Evolutionary conservation across 2,329 filamentous ascomycete species (phyloP).

Genomic region (Fonsecaea erecta): DNA sequence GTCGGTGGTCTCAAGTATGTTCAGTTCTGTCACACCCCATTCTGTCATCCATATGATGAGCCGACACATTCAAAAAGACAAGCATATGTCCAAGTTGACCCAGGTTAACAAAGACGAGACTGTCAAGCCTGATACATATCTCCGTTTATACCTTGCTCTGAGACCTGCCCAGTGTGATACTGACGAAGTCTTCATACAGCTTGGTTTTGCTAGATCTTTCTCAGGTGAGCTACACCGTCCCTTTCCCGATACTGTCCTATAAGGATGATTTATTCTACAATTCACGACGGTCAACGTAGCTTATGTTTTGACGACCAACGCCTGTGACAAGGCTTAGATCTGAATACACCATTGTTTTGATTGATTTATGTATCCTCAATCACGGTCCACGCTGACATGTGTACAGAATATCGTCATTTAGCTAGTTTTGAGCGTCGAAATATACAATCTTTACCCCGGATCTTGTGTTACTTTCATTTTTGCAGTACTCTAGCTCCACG

Average conservation of each 20-base stretch:
- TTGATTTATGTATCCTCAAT: not conserved
- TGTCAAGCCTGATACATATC: conserved; percentile 44
- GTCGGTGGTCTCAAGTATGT: not conserved
- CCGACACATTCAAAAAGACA: conserved; percentile 82
- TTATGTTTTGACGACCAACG: conserved; percentile 76
- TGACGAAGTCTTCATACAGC: not conserved
- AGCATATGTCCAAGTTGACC: conserved; percentile 91
- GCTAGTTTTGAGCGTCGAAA: not conserved
- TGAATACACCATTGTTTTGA: conserved; percentile 39
- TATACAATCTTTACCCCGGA: not conserved
- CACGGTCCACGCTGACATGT: conserved; percentile 14
- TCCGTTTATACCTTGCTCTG: not conserved
- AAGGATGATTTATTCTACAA: conserved; percentile 67
- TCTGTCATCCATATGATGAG: conserved; percentile 71
- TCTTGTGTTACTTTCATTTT: not conserved
- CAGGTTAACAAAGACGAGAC: conserved; percentile 56
- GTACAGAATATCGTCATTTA: not conserved
- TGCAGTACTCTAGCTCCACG: not conserved
- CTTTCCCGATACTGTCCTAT: conserved; percentile 40
- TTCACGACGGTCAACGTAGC: conserved; percentile 91
- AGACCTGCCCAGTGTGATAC: not conserved
- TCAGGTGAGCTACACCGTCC: conserved; percentile 28
- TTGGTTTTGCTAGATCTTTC: not conserved
- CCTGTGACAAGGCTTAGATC: conserved; percentile 72
- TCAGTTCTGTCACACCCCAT: not conserved